phyloP scores from a whole-genome alignment of 2,329 filamentous ascomycete species.

The Ramularia endophylla region DNA sequence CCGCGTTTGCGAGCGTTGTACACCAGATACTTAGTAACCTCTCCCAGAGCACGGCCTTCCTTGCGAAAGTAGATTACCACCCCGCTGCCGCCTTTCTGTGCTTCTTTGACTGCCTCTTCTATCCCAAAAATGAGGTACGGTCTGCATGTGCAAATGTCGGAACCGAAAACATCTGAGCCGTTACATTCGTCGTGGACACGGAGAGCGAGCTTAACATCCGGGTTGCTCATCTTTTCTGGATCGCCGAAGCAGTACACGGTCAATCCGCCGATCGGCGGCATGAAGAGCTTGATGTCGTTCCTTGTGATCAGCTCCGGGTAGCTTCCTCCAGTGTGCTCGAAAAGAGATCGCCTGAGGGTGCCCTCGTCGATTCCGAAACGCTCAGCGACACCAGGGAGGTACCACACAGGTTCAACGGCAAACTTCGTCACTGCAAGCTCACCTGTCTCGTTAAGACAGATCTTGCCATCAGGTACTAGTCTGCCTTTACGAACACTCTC shows the following conservation, averaged over 20 bases:
- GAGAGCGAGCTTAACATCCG: constrained; percentile 71
- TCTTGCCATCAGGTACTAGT: constrained; percentile 75
- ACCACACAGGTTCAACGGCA: constrained; percentile 81
- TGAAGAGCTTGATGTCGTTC: constrained; percentile 88
- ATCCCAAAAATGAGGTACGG: constrained; percentile 97
- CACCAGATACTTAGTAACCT: constrained; percentile 85
- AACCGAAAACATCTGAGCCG: constrained; percentile 94
- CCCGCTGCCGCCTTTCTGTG: constrained; percentile 85
- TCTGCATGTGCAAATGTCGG: constrained; percentile 94
- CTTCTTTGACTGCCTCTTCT: constrained; percentile 94
- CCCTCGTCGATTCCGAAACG: constrained; percentile 95
- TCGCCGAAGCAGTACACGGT: constrained; percentile 98
- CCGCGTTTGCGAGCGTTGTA: constrained; percentile 78
- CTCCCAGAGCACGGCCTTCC: constrained; percentile 87
- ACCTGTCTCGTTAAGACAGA: constrained; percentile 77
- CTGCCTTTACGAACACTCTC: constrained; percentile 77
- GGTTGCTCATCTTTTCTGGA: constrained; percentile 86
- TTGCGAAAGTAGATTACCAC: constrained; percentile 99
- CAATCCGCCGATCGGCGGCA: constrained; percentile 90
- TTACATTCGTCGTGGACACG: constrained; percentile 89
- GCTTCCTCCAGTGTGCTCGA: constrained; percentile 92
- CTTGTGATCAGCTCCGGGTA: constrained; percentile 96
- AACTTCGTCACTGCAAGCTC: constrained; percentile 95
- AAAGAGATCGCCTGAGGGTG: constrained; percentile 75
- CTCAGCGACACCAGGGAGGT: constrained; percentile 62